Conservation (phyloP, 768 basidiomycete genomes). For the Lentinula boryana region DNA sequence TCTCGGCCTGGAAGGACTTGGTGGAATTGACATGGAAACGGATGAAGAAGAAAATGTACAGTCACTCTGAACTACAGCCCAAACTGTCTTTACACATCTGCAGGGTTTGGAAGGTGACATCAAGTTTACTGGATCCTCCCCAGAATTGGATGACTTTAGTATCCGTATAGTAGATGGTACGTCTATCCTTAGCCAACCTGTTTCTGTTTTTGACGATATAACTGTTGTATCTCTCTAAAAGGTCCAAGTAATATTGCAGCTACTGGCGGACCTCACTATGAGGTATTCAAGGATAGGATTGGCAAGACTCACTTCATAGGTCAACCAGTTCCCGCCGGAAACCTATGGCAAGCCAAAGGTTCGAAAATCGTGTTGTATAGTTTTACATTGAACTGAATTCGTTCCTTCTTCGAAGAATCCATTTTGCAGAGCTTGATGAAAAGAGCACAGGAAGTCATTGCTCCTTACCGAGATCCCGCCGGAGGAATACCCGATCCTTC, state of each 20-base stretch:
- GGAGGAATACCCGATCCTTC: constrained; percentile 69
- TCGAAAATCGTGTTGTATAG: neutral
- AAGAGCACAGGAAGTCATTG: constrained; percentile 47
- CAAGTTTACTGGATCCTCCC: constrained; percentile 64
- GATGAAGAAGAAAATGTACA: constrained; percentile 70
- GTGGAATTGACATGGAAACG: constrained; percentile 74
- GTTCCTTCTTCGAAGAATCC: constrained; percentile 35
- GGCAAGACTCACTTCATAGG: constrained; percentile 73
- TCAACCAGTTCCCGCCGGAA: constrained; percentile 49
- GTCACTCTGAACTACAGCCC: constrained; percentile 4
- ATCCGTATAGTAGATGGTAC: constrained; percentile 76
- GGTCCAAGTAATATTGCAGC: constrained; percentile 54
- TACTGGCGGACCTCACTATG: constrained; percentile 48
- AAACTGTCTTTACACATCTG: constrained; percentile 5
- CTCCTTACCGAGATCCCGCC: constrained; percentile 45
- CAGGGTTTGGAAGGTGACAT: constrained; percentile 75
- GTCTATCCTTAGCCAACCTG: neutral
- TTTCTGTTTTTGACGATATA: neutral
- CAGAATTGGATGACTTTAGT: constrained; percentile 77
- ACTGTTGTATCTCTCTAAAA: constrained; percentile 20
- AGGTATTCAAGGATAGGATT: constrained; percentile 51
- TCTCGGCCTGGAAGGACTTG: constrained; percentile 81
- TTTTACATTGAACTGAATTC: neutral
- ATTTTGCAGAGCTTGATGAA: constrained; percentile 57
- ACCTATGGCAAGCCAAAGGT: constrained; percentile 88